Evolutionary conservation across 768 basidiomycete genomes (phyloP).

Genomic region (Floccularia luteovirens): DNA sequence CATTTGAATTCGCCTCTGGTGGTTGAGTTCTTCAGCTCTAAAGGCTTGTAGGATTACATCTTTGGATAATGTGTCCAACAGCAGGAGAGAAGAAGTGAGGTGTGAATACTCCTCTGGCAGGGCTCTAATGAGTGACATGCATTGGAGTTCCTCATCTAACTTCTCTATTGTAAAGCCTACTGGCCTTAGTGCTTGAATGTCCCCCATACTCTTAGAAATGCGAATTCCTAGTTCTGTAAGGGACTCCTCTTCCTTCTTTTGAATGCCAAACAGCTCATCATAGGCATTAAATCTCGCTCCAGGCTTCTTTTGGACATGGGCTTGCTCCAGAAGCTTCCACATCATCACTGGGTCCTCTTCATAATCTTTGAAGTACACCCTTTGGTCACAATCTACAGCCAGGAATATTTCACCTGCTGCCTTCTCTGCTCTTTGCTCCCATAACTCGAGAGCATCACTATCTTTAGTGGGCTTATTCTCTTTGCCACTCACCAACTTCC

Average conservation of each 20-base stretch:
- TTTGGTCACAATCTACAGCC: constrained; percentile 10
- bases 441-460: background rate
- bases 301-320: constrained; percentile 14
- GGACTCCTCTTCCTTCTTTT: constrained; percentile 10
- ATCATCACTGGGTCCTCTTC: constrained; percentile 14
- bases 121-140: constrained; percentile 13
- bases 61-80: background rate
- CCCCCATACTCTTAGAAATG: constrained; percentile 9
- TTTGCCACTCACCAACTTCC: background rate
- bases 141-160: constrained; percentile 12
- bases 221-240: constrained; percentile 8
- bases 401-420: constrained; percentile 14
- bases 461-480: background rate
- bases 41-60: constrained; percentile 1
- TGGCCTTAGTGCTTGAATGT: constrained; percentile 11
- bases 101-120: constrained; percentile 12
- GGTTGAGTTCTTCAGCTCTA: constrained; percentile 10
- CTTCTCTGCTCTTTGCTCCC: constrained; percentile 5
- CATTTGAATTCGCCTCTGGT: constrained; percentile 1
- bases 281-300: constrained; percentile 14
- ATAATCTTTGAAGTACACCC: constrained; percentile 10
- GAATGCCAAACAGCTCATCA: constrained; percentile 10
- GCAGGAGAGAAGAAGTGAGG: background rate
- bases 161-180: constrained; percentile 5
- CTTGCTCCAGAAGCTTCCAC: constrained; percentile 10